Percentiles rank a stretch among this genome's conserved stretches.
Conservation (phyloP, 2,329 filamentous ascomycete genomes). For the Aspergillus tamarii region DNA sequence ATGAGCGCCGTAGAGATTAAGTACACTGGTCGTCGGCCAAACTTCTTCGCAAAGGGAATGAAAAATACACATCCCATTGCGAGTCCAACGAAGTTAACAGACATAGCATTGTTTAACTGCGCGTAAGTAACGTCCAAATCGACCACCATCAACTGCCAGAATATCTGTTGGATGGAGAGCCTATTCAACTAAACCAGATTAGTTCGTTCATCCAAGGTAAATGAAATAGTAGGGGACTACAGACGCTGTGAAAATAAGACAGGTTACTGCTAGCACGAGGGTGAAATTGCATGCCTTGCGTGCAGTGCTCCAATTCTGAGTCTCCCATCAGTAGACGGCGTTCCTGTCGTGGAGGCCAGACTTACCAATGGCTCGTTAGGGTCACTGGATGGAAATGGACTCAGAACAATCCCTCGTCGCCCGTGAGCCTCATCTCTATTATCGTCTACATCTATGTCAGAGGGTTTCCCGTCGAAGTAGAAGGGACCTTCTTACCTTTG, state of each 20-base stretch:
- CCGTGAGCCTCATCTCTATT: constrained; percentile 11
- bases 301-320: constrained; percentile 48
- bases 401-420: constrained; percentile 32
- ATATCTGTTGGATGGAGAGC: constrained; percentile 45
- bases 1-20: constrained; percentile 47
- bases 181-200: constrained; percentile 12
- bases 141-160: constrained; percentile 51
- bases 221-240: background rate
- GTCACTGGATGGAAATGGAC: constrained; percentile 41
- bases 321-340: background rate
- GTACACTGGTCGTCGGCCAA: constrained; percentile 51
- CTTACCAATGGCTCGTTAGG: constrained; percentile 44
- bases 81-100: constrained; percentile 49
- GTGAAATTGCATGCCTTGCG: constrained; percentile 49
- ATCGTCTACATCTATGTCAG: constrained; percentile 14
- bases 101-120: constrained; percentile 51
- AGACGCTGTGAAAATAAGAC: constrained; percentile 47
- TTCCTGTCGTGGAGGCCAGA: background rate
- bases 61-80: constrained; percentile 50
- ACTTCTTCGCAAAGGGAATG: constrained; percentile 51
- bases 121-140: constrained; percentile 49
- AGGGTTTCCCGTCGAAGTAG: too few species aligned
- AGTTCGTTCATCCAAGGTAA: background rate
- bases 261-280: constrained; percentile 47
- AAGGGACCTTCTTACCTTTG: constrained; percentile 17